Base-by-base conservation (phyloP, 768 basidiomycete species). In the Suillus decipiens region DNA sequence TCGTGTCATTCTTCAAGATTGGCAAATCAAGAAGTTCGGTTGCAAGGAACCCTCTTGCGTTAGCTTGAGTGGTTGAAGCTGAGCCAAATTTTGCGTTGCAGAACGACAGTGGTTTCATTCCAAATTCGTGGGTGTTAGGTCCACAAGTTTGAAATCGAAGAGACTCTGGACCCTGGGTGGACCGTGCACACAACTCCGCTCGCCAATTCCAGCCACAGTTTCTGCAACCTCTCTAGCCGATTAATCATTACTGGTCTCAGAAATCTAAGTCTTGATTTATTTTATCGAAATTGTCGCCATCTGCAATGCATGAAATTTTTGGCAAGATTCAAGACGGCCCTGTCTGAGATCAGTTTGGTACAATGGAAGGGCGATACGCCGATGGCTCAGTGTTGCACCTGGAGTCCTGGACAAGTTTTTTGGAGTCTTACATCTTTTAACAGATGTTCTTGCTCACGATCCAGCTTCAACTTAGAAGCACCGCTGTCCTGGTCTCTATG, bases 161-260 rank as follows among this genome's bases (percentile, higher is more conserved):
- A 34, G 33, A 5, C 53, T 54, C n/a, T 33, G 51, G 51, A 53
- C 51, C 51, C 51, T 33, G 51, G 51, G 31, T 53, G 31, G 31
- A 51, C 50, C 50, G 54, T 56, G 36, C n/a, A 36, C 15, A 24
- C 37, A 56, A 56, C 55, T 56, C 55, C 55, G 55, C 55, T 56
- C 34, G 37, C 55, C 55, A 56, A 56, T 56, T 56, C 37, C 17
- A 56, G 55, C 55, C 34, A 34, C 37, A 56, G 22, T 39, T 33
- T 19, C 15, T 39, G 24, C 15, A 19, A 17, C n/a, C 17, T 34
- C 17, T 37, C 24, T 24, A 2, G 36, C 22, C 45, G 11, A 45
- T 45, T 45, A 22, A 45, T 43, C 19, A n/a, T 36, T 24, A 15
- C 22, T 10, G 55, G 55, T 56, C 24, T 28, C 17, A 39, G 22